phyloP scores from a whole-genome alignment of 768 basidiomycete species.

The Lactarius vividus region DNA sequence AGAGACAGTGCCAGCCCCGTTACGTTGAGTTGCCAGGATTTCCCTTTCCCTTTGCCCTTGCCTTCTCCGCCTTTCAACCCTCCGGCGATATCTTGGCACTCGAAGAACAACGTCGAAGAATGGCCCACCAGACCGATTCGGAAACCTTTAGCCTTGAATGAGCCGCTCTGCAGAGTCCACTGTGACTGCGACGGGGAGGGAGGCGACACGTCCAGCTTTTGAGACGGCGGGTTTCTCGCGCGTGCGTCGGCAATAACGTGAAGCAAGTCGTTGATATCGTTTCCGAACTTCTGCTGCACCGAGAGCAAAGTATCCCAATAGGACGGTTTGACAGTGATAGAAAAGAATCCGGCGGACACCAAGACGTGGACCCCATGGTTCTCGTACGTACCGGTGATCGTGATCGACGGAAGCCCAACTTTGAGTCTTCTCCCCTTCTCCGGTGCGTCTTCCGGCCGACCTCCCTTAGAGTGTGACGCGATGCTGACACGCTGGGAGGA shows the following conservation, averaged over 20 bases:
- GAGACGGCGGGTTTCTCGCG: constrained; percentile 29
- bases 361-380: constrained; percentile 49
- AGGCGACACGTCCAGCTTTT: background rate
- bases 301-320: constrained; percentile 81
- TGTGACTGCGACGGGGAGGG: constrained; percentile 21
- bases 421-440: constrained; percentile 51
- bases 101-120: constrained; percentile 69
- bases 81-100: constrained; percentile 72
- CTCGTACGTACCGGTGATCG: constrained; percentile 58
- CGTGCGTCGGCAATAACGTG: constrained; percentile 63
- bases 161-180: constrained; percentile 39
- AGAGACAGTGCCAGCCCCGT: constrained; percentile 83
- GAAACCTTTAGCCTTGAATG: constrained; percentile 74
- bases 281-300: constrained; percentile 87
- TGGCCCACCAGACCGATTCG: constrained; percentile 73
- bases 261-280: constrained; percentile 82
- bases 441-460: constrained; percentile 31
- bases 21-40: constrained; percentile 63
- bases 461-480: constrained; percentile 43
- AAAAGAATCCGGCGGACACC: constrained; percentile 64
- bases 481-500: constrained; percentile 61
- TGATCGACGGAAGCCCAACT: constrained; percentile 62
- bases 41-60: constrained; percentile 30
- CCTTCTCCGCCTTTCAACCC: constrained; percentile 47
- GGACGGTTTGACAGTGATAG: constrained; percentile 72